Evolutionary conservation across 306 rosid species (phyloP).

Genomic region (Acmispon strigosus): DNA sequence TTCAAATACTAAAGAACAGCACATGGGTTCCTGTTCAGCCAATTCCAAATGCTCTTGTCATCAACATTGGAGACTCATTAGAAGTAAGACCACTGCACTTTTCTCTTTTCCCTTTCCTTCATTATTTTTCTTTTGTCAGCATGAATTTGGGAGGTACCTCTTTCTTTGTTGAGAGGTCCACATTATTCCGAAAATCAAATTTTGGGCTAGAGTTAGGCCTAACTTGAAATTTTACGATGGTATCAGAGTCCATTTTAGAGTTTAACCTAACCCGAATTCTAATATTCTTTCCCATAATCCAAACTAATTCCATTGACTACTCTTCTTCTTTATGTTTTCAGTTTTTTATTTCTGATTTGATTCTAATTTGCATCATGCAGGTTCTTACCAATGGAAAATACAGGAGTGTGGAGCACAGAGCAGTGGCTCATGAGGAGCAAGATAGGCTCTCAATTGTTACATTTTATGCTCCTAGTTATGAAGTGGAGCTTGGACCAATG

Average conservation of each 20-base stretch:
- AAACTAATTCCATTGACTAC: not conserved
- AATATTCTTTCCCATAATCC: no score
- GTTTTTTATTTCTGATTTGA: not conserved
- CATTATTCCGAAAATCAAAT: no score
- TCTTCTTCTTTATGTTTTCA: not conserved
- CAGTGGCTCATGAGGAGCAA: conserved; percentile 63
- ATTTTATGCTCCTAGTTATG: conserved; percentile 93
- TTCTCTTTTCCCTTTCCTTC: not conserved
- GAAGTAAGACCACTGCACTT: conserved; percentile 50
- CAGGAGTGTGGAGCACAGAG: conserved; percentile 97
- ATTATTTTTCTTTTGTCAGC: not conserved
- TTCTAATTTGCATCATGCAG: conserved; percentile 32
- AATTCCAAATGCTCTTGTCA: conserved; percentile 76
- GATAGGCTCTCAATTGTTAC: conserved; percentile 82
- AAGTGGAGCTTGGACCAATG: conserved; percentile 81
- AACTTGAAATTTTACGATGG: no score
- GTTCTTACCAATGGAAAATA: conserved; percentile 92
- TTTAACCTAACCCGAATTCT: no score
- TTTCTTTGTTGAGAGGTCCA: not conserved
- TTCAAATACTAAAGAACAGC: conserved; percentile 68
- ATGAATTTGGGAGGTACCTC: not conserved
- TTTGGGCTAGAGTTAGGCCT: no score
- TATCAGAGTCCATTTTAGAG: no score
- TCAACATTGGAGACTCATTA: conserved; percentile 88
- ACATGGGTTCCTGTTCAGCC: conserved; percentile 78